Conservation (phyloP, 441 rosid genomes). For the Adansonia gregorii region DNA sequence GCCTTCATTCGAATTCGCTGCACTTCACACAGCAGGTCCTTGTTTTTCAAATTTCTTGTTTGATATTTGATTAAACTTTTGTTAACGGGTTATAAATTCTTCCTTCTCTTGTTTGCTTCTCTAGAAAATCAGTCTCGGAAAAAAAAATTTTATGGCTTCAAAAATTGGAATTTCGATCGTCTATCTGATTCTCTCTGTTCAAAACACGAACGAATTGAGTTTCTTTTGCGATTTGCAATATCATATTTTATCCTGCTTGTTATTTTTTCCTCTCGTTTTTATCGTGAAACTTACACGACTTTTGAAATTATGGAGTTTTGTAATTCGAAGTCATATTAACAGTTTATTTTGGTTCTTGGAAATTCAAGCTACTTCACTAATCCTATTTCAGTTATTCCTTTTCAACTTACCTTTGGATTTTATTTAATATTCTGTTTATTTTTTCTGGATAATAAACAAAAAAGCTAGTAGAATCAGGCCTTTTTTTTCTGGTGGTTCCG, state of each 20-base stretch:
- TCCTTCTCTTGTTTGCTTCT: constrained; percentile 23
- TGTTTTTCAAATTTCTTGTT: not conserved
- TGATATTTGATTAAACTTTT: not conserved
- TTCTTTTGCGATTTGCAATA: not conserved
- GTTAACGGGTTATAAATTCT: not conserved
- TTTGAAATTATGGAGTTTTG: not conserved
- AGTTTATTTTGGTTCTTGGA: not conserved
- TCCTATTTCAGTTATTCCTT: not conserved
- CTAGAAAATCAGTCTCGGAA: constrained; percentile 1
- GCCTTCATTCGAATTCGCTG: constrained; percentile 98
- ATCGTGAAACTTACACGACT: not conserved
- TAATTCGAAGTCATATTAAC: not conserved
- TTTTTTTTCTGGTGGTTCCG: constrained; percentile 6
- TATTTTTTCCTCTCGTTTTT: not conserved
- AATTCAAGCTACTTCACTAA: not conserved
- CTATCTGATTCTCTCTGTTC: not conserved
- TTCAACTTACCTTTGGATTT: not conserved
- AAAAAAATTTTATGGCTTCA: not conserved
- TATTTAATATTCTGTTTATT: not conserved
- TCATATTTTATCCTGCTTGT: not conserved
- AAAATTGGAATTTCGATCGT: not conserved
- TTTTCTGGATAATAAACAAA: not conserved
- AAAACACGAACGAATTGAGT: not conserved
- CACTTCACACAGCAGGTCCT: constrained; percentile 93
- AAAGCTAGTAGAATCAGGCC: not conserved